Base-by-base conservation (phyloP, 2,329 filamentous ascomycete genomes). In the Sclerotinia minor region DNA sequence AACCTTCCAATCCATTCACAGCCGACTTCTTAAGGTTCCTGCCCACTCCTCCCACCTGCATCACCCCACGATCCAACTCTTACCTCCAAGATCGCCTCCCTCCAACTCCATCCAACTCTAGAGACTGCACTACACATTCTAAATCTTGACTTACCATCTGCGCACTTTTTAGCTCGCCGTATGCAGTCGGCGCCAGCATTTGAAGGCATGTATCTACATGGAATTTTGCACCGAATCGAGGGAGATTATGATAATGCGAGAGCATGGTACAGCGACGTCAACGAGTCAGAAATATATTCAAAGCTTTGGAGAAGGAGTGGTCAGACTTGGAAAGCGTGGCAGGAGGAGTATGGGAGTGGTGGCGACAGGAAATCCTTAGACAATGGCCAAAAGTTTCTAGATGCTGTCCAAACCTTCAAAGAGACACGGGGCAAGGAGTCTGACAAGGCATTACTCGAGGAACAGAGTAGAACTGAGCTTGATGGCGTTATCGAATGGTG, bases 151-250 rank as follows among this genome's bases (percentile, higher is more conserved):
- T 76, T 85, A 0, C 76, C 81, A 5, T 79, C 77, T 26, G 83
- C 83, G 0, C 83, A 85, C 74, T 85, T 85, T 73, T 78, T 85
- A 1, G 77, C 82, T 32, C 79, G 83, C 1, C 81, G 85, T 71
- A 84, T 84, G 82, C 80, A 83, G 73, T 78, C 79, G 11, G 73
- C 78, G 19, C 83, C 83, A 0, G 80, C 81, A 0, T 77, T 78
- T 52, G 83, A 84, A 69, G 81, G 80, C 21, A 85, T 85, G 83
- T 79, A 81, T 50, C 76, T 84, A 1, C 83, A 84, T 69, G 79
- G 80, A 5, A 80, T 85, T 19, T 72, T 85, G 69, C 82, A 84
- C 68, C 77, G 82, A 1, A 77, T 83, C 35, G 83, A 85, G 73
- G 82, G 83, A 5, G 83, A 84, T 67, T 79, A 82, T 64, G 75